These are phyloP conservation scores for Phellinidium pouzarii DNA, from an alignment of 1,284 basidiomycete genomes.

Conservation along the genomic window DNA sequence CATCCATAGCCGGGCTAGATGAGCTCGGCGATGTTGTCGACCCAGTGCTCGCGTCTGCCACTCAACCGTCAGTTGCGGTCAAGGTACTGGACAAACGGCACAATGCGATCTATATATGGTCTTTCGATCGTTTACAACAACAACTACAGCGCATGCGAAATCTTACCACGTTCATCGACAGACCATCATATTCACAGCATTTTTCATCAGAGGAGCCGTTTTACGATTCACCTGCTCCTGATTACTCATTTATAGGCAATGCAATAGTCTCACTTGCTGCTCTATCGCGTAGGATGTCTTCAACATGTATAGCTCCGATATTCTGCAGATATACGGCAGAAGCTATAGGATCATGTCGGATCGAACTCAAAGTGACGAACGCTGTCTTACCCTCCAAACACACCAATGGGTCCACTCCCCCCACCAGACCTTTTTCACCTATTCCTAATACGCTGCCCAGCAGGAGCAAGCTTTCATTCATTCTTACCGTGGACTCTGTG, in stretches of 20 bases:
- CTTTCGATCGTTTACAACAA: conserved; percentile 79
- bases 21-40: conserved; percentile 92
- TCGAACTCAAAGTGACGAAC: conserved; percentile 75
- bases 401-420: conserved; percentile 50
- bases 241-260: conserved; percentile 89
- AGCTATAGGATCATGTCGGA: conserved; percentile 86
- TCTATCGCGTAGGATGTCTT: conserved; percentile 73
- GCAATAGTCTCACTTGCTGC: conserved; percentile 79
- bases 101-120: conserved; percentile 88
- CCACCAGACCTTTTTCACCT: conserved; percentile 66
- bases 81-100: conserved; percentile 88
- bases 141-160: conserved; percentile 93
- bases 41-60: conserved; percentile 58
- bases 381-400: conserved; percentile 58
- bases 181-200: conserved; percentile 88
- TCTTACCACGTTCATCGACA: conserved; percentile 85
- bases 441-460: conserved; percentile 54
- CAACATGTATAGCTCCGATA: conserved; percentile 72
- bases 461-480: conserved; percentile 77
- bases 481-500: conserved; percentile 77
- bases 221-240: conserved; percentile 78
- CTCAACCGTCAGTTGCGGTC: conserved; percentile 81
- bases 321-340: conserved; percentile 90
- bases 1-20: conserved; percentile 81
- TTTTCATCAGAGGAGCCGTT: conserved; percentile 93